These are phyloP conservation scores for Chloromonas sp. DNA, from an alignment of 163 green algal genomes.

Conservation along the genomic window DNA sequence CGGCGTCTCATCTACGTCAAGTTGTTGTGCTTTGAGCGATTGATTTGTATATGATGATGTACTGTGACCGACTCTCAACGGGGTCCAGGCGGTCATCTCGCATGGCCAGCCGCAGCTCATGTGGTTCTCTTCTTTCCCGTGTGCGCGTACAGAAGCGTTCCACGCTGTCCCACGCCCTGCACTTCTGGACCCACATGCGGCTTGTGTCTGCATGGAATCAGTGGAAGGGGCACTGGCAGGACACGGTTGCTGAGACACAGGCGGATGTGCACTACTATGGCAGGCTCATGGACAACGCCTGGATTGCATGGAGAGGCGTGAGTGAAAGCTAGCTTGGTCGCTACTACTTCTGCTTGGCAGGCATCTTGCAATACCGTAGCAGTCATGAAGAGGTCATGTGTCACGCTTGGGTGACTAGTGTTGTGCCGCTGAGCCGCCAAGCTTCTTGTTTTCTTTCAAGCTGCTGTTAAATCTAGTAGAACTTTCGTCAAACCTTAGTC, in stretches of 20 bases:
- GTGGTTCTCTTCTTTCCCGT: too few relatives aligned
- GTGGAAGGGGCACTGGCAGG: slow-evolving; percentile 15
- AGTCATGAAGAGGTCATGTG: background rate
- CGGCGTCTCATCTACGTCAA: too few relatives aligned
- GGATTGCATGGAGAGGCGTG: slow-evolving; percentile 19
- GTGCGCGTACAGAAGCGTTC: background rate
- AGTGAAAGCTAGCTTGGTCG: background rate
- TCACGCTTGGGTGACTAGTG: background rate
- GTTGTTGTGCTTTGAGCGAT: too few relatives aligned
- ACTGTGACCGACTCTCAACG: too few relatives aligned
- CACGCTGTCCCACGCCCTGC: background rate
- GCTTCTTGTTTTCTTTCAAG: too few relatives aligned
- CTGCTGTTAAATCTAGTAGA: too few relatives aligned
- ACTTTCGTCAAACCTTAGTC: too few relatives aligned
- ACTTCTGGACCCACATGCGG: background rate
- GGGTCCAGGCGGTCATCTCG: too few relatives aligned
- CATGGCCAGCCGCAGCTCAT: too few relatives aligned
- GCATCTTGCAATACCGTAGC: background rate
- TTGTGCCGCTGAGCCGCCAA: too few relatives aligned
- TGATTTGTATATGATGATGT: too few relatives aligned
- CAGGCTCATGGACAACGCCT: slow-evolving; percentile 16
- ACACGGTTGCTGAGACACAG: background rate
- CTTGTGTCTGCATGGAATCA: slow-evolving; percentile 5
- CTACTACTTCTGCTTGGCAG: background rate
- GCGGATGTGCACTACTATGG: slow-evolving; percentile 26